These are phyloP conservation scores for Botrytis aclada DNA, from an alignment of 2,329 filamentous ascomycete genomes.

Conservation along the genomic window DNA sequence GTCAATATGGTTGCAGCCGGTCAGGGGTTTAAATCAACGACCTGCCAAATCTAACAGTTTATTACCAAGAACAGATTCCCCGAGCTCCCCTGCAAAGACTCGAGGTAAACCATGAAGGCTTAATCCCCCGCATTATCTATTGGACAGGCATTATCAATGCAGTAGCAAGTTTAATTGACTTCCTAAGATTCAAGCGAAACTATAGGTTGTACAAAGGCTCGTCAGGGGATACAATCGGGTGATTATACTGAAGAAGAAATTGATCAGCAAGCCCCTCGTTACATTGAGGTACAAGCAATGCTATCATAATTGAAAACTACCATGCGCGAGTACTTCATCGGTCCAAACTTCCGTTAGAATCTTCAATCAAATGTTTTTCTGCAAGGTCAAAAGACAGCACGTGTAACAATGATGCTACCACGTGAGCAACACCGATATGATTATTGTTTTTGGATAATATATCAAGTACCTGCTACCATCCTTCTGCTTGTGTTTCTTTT, in stretches of 20 bases:
- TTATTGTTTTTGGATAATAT: background rate
- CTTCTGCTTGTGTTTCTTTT: background rate
- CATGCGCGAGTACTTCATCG: background rate
- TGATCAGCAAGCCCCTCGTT: conserved; percentile 9
- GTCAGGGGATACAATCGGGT: conserved; percentile 15
- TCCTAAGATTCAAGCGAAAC: background rate
- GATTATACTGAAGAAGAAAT: conserved; percentile 12
- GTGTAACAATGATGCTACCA: conserved; percentile 14
- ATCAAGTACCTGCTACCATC: background rate
- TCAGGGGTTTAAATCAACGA: background rate
- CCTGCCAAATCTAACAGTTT: background rate
- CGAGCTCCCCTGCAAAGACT: background rate
- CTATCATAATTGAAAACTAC: background rate
- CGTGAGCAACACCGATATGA: background rate
- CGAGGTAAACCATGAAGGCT: background rate
- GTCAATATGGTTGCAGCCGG: background rate
- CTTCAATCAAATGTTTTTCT: background rate
- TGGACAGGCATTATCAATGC: background rate
- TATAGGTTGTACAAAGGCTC: conserved; percentile 1
- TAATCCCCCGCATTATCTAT: conserved; percentile 4
- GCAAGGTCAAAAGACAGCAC: conserved; percentile 7
- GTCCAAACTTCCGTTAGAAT: conserved; percentile 6
- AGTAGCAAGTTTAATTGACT: background rate
- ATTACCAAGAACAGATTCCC: background rate
- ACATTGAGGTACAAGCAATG: background rate